Evolutionary conservation across 2,329 filamentous ascomycete species (phyloP).

Genomic region (Blastomyces percursus): DNA sequence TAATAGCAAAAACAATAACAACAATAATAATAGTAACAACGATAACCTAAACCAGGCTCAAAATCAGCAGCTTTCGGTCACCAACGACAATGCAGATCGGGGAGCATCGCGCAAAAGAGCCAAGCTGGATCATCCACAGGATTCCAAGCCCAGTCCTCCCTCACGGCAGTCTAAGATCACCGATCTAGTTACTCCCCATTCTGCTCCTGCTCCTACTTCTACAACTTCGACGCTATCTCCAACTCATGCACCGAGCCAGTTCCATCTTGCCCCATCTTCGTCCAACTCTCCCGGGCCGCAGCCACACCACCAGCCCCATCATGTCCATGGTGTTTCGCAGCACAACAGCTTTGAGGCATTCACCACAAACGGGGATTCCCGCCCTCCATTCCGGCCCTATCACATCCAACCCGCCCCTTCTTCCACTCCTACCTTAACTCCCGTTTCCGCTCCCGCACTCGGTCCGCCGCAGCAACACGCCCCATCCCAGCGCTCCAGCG

Average conservation of each 20-base stretch:
- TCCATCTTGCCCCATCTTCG: constrained; percentile 5
- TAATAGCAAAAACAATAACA: constrained; percentile 4
- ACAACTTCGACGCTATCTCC: not conserved
- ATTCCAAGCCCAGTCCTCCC: constrained; percentile 16
- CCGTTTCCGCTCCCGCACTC: constrained; percentile 35
- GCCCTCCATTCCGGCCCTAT: constrained; percentile 47
- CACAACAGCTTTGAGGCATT: constrained; percentile 33
- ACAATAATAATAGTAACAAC: constrained; percentile 9
- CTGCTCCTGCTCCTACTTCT: not conserved
- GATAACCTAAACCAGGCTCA: constrained; percentile 15
- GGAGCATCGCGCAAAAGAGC: constrained; percentile 37
- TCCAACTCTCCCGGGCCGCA: constrained; percentile 11
- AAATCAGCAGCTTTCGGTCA: constrained; percentile 11
- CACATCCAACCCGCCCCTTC: constrained; percentile 41
- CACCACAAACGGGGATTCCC: constrained; percentile 36
- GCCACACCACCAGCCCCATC: constrained; percentile 9
- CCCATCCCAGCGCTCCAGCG: constrained; percentile 49
- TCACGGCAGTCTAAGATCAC: constrained; percentile 32
- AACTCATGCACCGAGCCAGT: not conserved
- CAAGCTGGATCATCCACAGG: constrained; percentile 29
- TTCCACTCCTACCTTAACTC: constrained; percentile 31
- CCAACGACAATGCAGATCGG: constrained; percentile 12
- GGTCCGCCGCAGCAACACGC: constrained; percentile 34
- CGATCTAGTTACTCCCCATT: constrained; percentile 25
- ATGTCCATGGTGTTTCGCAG: constrained; percentile 18